Evolutionary conservation across 345 rosid species (phyloP).

Genomic region (Syzygium aromaticum): DNA sequence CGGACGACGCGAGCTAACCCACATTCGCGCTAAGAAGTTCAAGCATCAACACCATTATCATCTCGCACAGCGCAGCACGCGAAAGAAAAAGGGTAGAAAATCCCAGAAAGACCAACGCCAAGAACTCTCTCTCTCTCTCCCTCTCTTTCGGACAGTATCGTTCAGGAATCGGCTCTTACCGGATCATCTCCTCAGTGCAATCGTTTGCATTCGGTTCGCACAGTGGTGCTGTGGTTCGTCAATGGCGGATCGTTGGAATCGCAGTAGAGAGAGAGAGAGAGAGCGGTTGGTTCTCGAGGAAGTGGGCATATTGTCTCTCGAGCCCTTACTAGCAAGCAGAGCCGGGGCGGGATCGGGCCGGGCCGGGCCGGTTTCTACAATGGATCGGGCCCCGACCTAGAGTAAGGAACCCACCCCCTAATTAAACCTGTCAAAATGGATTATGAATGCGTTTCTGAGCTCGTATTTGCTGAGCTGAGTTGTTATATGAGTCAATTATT

Average conservation of each 20-base stretch:
- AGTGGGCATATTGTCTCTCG: not conserved
- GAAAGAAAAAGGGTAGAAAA: no score
- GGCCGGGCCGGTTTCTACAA: not conserved
- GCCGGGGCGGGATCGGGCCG: not conserved
- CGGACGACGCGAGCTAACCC: not conserved
- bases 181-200: not conserved
- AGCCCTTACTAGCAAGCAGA: not conserved
- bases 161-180: not conserved
- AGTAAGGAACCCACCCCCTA: fast-evolving
- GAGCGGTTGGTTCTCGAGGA: fast-evolving
- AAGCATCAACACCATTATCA: not conserved
- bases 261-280: fast-evolving
- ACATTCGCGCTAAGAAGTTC: not conserved
- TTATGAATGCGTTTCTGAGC: no score
- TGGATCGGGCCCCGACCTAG: not conserved
- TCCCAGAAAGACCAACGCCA: not conserved
- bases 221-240: fast-evolving
- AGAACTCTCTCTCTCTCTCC: not conserved
- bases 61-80: not conserved
- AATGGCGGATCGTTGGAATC: not conserved
- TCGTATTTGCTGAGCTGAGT: no score
- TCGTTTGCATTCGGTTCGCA: not conserved
- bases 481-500: no score
- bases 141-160: not conserved
- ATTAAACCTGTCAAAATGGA: no score